Percentiles rank a stretch among this genome's conserved stretches.
phyloP scores from a whole-genome alignment of 106 monocot genomes.

The Narthecium ossifragum region DNA sequence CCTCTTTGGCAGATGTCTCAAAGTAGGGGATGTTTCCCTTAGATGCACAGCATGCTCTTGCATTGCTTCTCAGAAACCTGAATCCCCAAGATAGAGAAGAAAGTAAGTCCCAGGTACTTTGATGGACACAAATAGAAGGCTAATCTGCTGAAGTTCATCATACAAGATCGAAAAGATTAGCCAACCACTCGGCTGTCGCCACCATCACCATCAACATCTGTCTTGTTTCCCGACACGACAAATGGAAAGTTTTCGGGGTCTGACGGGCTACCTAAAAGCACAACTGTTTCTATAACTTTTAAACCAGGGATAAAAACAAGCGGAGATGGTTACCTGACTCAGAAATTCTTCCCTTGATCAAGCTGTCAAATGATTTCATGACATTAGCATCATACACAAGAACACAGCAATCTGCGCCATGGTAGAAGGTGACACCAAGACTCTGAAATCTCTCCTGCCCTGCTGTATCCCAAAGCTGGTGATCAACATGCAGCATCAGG shows the following conservation, averaged over 20 bases:
- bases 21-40: conserved; percentile 90
- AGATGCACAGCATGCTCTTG: conserved; percentile 72
- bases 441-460: conserved; percentile 97
- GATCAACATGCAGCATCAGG: background rate
- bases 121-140: too few relatives aligned
- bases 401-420: conserved; percentile 91
- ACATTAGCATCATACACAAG: conserved; percentile 92
- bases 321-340: conserved; percentile 32
- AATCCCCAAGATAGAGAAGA: background rate
- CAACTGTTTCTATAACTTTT: background rate
- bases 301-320: background rate
- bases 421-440: conserved; percentile 89
- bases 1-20: conserved; percentile 91
- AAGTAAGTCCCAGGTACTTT: too few relatives aligned
- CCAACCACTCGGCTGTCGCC: conserved; percentile 77
- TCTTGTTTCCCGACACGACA: conserved; percentile 80
- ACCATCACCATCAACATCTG: conserved; percentile 79
- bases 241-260: conserved; percentile 87
- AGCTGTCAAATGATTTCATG: conserved; percentile 70
- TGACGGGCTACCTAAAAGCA: conserved; percentile 65
- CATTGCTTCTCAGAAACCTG: conserved; percentile 91
- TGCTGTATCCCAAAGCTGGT: conserved; percentile 93
- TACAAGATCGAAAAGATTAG: background rate
- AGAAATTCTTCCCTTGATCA: conserved; percentile 81
- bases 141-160: too few relatives aligned